A percentile compares a stretch with the other conserved stretches of the same genome.
These are phyloP conservation scores for Henckelia pumila DNA, from an alignment of 257 asterid genomes.

Conservation along the genomic window DNA sequence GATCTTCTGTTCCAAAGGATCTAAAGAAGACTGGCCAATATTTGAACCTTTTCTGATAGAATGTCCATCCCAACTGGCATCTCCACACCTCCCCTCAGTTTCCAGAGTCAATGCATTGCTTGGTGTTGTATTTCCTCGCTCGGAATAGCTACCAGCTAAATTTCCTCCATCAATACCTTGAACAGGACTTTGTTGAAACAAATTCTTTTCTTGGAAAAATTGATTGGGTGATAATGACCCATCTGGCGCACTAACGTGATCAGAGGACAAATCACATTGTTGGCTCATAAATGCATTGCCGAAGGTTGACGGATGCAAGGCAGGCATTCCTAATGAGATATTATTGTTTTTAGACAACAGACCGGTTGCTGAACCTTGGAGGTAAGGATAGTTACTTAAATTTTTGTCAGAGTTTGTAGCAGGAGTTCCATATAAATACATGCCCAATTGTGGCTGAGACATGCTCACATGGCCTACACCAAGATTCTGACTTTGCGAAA, in stretches of 20 bases:
- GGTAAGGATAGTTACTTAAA: constrained; percentile 36
- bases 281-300: neutral
- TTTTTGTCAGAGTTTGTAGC: constrained; percentile 32
- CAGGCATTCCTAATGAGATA: neutral
- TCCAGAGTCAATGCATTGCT: constrained; percentile 30
- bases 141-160: constrained; percentile 34
- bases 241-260: neutral
- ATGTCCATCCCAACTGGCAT: constrained; percentile 32
- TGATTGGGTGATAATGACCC: constrained; percentile 19
- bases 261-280: neutral
- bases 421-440: constrained; percentile 38
- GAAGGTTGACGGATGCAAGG: neutral
- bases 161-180: constrained; percentile 32
- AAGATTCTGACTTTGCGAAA: constrained; percentile 48
- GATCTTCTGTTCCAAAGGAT: constrained; percentile 68
- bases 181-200: constrained; percentile 42
- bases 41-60: constrained; percentile 31
- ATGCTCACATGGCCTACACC: constrained; percentile 32
- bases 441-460: constrained; percentile 44
- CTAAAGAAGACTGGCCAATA: constrained; percentile 42
- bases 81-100: constrained; percentile 38
- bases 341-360: neutral
- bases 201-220: constrained; percentile 39
- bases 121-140: constrained; percentile 35
- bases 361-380: neutral